Evolutionary conservation across 2,329 filamentous ascomycete species (phyloP).

Genomic region (Stemphylium beticola): DNA sequence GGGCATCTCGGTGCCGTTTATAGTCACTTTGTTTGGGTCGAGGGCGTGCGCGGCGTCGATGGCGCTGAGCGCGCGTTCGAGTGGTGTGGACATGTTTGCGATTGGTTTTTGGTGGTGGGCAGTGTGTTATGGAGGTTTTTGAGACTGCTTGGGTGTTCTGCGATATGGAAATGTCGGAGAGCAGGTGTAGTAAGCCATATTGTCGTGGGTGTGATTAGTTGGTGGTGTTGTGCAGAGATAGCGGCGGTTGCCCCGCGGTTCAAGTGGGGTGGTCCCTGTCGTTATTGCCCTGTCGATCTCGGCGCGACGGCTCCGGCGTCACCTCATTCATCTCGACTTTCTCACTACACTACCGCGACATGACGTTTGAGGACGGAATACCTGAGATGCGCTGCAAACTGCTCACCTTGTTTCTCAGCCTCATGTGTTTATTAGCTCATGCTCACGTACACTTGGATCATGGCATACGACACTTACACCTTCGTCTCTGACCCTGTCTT

Average conservation of each 20-base stretch:
- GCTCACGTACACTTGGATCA: too few relatives aligned
- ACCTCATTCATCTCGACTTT: background rate
- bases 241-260: constrained; percentile 24
- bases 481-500: too few relatives aligned
- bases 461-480: too few relatives aligned
- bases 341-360: background rate
- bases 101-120: background rate
- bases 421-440: too few relatives aligned
- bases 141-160: background rate
- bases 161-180: background rate
- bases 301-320: background rate
- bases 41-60: constrained; percentile 76
- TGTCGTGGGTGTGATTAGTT: constrained; percentile 16
- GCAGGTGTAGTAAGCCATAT: constrained; percentile 18
- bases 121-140: background rate
- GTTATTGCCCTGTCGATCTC: constrained; percentile 7
- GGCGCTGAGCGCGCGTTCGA: constrained; percentile 61
- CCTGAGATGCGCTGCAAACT: background rate
- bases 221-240: constrained; percentile 10
- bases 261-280: constrained; percentile 15
- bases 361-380: background rate
- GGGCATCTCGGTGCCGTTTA: constrained; percentile 58
- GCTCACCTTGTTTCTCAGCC: background rate
- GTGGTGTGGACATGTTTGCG: constrained; percentile 29
- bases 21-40: constrained; percentile 66